Evolutionary conservation across 1,284 basidiomycete genomes (phyloP).

Genomic region (Gymnopus androsaceus): DNA sequence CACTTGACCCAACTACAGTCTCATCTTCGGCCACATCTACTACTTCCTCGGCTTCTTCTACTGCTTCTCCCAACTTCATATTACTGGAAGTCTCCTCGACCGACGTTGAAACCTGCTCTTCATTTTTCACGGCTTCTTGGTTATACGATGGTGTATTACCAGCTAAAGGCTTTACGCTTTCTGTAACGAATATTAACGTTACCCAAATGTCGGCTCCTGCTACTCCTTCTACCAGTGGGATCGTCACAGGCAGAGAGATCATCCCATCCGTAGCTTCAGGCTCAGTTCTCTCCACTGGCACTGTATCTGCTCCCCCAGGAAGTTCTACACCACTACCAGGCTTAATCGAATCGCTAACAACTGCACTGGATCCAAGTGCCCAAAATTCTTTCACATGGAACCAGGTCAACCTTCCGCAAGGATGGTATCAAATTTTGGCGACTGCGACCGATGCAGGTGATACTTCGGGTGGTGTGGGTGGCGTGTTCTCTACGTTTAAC

Average conservation of each 20-base stretch:
- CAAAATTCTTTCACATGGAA: conserved; percentile 4
- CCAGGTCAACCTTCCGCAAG: conserved; percentile 10
- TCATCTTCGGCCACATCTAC: background rate
- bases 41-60: background rate
- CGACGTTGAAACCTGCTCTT: conserved; percentile 4
- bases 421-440: conserved; percentile 9
- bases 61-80: background rate
- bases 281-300: background rate
- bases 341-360: conserved; percentile 1
- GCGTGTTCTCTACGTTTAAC: background rate
- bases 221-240: background rate
- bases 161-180: conserved; percentile 1
- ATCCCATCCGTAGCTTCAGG: conserved; percentile 2
- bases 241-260: background rate
- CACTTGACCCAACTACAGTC: too few relatives aligned
- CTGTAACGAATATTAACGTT: conserved; percentile 15
- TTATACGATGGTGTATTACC: background rate
- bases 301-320: background rate
- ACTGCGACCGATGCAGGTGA: conserved; percentile 11
- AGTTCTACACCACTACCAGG: background rate
- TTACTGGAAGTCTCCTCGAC: background rate
- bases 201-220: conserved; percentile 3
- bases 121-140: conserved; percentile 1
- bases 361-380: conserved; percentile 1
- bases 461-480: background rate